phyloP scores from a whole-genome alignment of 345 rosid species.

The Populus pruinosa region DNA sequence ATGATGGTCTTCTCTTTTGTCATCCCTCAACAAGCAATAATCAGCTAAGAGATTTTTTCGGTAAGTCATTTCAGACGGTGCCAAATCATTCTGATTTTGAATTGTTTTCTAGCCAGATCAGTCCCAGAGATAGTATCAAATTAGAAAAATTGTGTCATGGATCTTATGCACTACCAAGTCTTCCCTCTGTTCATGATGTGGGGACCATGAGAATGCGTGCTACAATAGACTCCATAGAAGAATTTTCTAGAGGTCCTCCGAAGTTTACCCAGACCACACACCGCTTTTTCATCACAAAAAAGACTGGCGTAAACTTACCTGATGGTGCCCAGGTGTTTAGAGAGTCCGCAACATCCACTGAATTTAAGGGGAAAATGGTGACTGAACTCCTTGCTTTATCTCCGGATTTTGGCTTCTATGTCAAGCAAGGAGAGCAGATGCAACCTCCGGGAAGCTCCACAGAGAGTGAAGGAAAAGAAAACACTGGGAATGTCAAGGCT shows the following conservation, averaged over 20 bases:
- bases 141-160: slow-evolving; percentile 14
- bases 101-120: slow-evolving; percentile 20
- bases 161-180: slow-evolving; percentile 27
- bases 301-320: slow-evolving; percentile 34
- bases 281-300: slow-evolving; percentile 37
- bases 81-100: slow-evolving; percentile 16
- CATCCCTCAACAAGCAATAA: slow-evolving; percentile 26
- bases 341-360: slow-evolving; percentile 38
- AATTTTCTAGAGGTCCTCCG: slow-evolving; percentile 27
- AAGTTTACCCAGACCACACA: slow-evolving; percentile 34
- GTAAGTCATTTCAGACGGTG: slow-evolving; percentile 16
- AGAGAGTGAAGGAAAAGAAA: slow-evolving; percentile 40
- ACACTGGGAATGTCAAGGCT: slow-evolving; percentile 22
- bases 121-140: slow-evolving; percentile 14
- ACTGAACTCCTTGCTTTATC: slow-evolving; percentile 43
- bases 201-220: slow-evolving; percentile 49
- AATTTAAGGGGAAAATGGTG: slow-evolving; percentile 42
- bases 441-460: slow-evolving; percentile 55
- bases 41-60: slow-evolving; percentile 17
- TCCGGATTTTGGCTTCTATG: slow-evolving; percentile 35
- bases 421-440: slow-evolving; percentile 49
- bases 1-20: slow-evolving; percentile 14
- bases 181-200: slow-evolving; percentile 30
- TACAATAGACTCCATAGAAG: slow-evolving; percentile 40
- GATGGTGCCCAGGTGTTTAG: slow-evolving; percentile 37